Percentiles rank a stretch among this genome's conserved stretches.
These are phyloP conservation scores for Boletus rex-veris DNA, from an alignment of 768 basidiomycete genomes.

Conservation along the genomic window DNA sequence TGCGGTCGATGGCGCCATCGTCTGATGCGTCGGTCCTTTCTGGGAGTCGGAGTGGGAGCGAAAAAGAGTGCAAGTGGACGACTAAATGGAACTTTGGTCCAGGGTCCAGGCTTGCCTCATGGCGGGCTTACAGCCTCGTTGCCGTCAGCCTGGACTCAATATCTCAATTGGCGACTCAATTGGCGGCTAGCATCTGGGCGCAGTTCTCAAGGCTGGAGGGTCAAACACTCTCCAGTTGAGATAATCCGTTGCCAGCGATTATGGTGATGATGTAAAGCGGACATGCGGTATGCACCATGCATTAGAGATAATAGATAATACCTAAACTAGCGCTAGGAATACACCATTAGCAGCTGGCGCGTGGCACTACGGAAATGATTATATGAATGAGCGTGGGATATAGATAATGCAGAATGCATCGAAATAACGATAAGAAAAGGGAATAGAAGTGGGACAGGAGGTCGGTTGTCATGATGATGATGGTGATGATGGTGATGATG, in stretches of 20 bases:
- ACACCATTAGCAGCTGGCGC: constrained; percentile 3
- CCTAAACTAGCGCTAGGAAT: background rate
- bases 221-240: too few species aligned
- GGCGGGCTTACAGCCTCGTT: background rate
- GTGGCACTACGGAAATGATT: constrained; percentile 6
- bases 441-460: background rate
- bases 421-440: constrained; percentile 6
- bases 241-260: too few species aligned
- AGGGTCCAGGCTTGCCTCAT: background rate
- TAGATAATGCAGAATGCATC: background rate
- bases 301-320: background rate
- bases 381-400: constrained; percentile 13
- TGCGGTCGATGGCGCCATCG: background rate
- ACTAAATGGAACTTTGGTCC: too few species aligned
- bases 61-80: background rate
- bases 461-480: background rate
- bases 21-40: background rate
- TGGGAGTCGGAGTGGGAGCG: background rate
- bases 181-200: too few species aligned
- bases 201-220: too few species aligned
- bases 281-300: background rate
- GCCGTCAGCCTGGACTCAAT: background rate
- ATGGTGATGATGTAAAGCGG: too few species aligned
- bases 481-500: background rate
- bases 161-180: too few species aligned